Conservation (phyloP, 352 stramenopile species). For the Pythium scleroteichum region DNA sequence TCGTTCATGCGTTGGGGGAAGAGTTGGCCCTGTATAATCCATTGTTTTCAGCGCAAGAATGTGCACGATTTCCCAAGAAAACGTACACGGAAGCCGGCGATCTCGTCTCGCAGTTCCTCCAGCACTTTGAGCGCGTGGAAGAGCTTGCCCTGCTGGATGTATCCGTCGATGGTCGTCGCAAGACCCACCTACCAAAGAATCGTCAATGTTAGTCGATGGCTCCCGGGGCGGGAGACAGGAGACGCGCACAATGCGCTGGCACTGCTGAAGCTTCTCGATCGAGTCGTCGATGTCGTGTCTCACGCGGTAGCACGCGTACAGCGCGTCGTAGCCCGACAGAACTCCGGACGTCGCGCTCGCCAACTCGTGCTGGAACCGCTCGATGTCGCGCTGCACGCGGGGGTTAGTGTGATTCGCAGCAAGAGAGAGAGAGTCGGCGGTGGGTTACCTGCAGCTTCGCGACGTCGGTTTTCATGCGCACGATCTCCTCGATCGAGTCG, state of each 20-base stretch:
- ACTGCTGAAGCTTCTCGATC: slow-evolving; percentile 81
- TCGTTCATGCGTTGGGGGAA: slow-evolving; percentile 80
- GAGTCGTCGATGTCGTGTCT: slow-evolving; percentile 75
- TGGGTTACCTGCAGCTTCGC: slow-evolving; percentile 54
- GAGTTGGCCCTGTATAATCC: slow-evolving; percentile 49
- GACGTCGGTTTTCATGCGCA: slow-evolving; percentile 78
- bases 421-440: not conserved
- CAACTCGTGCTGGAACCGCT: slow-evolving; percentile 66
- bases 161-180: slow-evolving; percentile 61
- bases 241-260: slow-evolving; percentile 62
- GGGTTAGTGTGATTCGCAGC: no score
- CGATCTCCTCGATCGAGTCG: slow-evolving; percentile 82
- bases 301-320: slow-evolving; percentile 57
- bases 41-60: not conserved
- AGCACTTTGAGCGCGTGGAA: slow-evolving; percentile 80
- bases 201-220: no score
- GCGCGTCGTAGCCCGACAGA: slow-evolving; percentile 53
- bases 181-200: slow-evolving; percentile 55
- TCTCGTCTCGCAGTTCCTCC: slow-evolving; percentile 68
- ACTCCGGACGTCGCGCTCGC: slow-evolving; percentile 47
- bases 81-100: slow-evolving; percentile 60
- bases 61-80: not conserved
- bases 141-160: slow-evolving; percentile 70
- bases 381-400: slow-evolving; percentile 68
- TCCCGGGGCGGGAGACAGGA: not conserved